Evolutionary conservation across 441 rosid species (phyloP).

Genomic region (Jatropha multifida): DNA sequence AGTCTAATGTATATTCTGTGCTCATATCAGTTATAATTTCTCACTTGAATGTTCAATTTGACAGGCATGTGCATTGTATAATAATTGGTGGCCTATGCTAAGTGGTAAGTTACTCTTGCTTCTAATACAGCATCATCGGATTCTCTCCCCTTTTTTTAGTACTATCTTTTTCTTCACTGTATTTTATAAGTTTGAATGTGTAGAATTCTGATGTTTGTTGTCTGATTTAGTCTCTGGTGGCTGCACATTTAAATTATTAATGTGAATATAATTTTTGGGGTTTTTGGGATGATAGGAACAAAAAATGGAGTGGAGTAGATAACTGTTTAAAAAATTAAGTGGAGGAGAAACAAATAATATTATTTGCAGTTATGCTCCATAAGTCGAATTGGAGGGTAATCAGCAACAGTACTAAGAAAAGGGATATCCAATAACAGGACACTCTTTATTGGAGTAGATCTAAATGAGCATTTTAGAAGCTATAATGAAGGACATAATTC

Average conservation of each 20-base stretch:
- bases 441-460: background rate
- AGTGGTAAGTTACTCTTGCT: conserved; percentile 48
- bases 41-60: conserved; percentile 21
- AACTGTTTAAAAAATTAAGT: background rate
- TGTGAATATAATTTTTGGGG: background rate
- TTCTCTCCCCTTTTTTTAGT: background rate
- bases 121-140: background rate
- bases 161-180: background rate
- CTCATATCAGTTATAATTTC: background rate
- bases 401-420: background rate
- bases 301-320: background rate
- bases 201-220: background rate
- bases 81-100: conserved; percentile 99
- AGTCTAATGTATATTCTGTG: conserved; percentile 7
- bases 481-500: background rate
- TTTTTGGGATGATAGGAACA: background rate
- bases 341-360: background rate
- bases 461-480: background rate
- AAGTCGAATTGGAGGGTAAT: background rate
- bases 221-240: background rate
- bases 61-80: conserved; percentile 91
- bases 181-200: background rate
- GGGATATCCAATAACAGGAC: background rate
- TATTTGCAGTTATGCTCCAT: background rate
- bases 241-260: background rate